Percentiles rank a stretch among this genome's conserved stretches.
phyloP scores from a whole-genome alignment of 2,329 filamentous ascomycete genomes.

The Geoglossum cookeanum region DNA sequence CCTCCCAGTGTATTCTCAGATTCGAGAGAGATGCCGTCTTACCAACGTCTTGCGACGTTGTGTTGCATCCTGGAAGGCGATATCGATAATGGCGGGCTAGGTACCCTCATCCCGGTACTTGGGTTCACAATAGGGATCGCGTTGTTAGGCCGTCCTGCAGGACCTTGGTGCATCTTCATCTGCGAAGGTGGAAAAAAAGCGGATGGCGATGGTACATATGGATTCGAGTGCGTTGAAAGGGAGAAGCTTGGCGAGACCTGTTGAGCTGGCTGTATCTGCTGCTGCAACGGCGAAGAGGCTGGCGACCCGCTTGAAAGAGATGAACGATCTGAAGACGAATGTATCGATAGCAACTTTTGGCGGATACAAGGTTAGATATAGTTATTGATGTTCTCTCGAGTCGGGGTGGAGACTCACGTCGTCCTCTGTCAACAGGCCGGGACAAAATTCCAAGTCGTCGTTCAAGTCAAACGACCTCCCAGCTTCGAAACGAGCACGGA shows the following conservation, averaged over 20 bases:
- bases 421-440: conserved; percentile 74
- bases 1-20: neutral
- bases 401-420: conserved; percentile 22
- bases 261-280: conserved; percentile 52
- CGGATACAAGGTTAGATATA: neutral
- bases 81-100: conserved; percentile 64
- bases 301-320: conserved; percentile 90
- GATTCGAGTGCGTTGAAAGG: conserved; percentile 43
- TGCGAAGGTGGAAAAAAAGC: conserved; percentile 44
- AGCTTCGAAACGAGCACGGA: conserved; percentile 76
- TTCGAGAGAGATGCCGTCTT: conserved; percentile 11
- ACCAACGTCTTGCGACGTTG: conserved; percentile 30
- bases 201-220: conserved; percentile 40
- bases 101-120: conserved; percentile 68
- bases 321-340: conserved; percentile 79
- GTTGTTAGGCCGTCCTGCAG: conserved; percentile 76
- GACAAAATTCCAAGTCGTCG: conserved; percentile 92
- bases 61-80: conserved; percentile 46
- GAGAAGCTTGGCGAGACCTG: conserved; percentile 54
- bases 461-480: conserved; percentile 88
- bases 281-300: conserved; percentile 76
- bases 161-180: conserved; percentile 78
- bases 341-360: conserved; percentile 68
- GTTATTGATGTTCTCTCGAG: conserved; percentile 17
- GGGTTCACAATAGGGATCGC: conserved; percentile 97